phyloP scores from a whole-genome alignment of 345 rosid genomes.

The Aegle marmelos region DNA sequence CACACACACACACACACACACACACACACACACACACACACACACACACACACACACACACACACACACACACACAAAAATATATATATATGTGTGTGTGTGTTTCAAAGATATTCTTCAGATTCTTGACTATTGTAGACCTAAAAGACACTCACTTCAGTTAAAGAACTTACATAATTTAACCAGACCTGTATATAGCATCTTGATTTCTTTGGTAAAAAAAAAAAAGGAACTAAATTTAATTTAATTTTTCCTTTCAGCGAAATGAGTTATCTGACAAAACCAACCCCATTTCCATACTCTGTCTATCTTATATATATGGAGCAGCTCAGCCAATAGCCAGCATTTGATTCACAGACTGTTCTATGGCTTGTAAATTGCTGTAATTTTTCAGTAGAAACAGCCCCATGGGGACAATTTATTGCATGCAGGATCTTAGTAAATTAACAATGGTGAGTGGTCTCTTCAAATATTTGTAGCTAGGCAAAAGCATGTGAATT shows the following conservation, averaged over 20 bases:
- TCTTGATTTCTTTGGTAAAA: background rate
- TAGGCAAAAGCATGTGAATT: background rate
- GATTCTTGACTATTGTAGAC: too few relatives aligned
- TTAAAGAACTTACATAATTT: background rate
- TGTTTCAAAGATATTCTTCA: background rate
- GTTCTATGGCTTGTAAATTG: background rate
- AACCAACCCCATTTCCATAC: background rate
- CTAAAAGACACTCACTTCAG: background rate
- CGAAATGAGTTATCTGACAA: conserved; percentile 1
- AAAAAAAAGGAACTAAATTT: background rate
- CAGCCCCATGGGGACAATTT: background rate
- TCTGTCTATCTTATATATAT: background rate
- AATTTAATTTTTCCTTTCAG: background rate
- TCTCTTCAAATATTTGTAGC: background rate
- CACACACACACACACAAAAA: too few relatives aligned
- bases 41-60: too few relatives aligned
- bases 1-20: too few relatives aligned
- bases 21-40: too few relatives aligned
- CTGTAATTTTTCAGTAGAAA: background rate
- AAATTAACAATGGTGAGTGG: background rate
- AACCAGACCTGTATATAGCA: background rate
- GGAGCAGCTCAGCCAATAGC: background rate
- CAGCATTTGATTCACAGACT: background rate
- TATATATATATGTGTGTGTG: too few relatives aligned
- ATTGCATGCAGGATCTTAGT: conserved; percentile 3